A percentile compares a stretch with the other conserved stretches of the same genome.
These are phyloP conservation scores for Colletotrichum caudatum DNA, from an alignment of 2,329 filamentous ascomycete genomes.

Conservation along the genomic window DNA sequence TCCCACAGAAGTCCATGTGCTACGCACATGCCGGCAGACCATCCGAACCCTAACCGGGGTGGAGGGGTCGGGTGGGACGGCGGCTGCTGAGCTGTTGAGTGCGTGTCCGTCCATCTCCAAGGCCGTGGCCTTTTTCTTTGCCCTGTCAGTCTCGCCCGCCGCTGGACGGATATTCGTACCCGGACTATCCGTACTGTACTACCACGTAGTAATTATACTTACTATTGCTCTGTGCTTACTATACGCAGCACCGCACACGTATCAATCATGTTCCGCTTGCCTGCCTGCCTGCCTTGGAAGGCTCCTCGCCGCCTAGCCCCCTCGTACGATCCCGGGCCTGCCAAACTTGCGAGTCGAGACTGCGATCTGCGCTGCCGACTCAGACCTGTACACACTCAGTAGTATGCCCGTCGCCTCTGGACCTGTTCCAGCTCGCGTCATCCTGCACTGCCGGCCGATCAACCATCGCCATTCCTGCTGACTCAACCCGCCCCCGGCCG, in stretches of 20 bases:
- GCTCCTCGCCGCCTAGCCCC: background rate
- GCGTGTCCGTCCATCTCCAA: background rate
- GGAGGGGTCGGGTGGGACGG: background rate
- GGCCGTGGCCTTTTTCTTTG: background rate
- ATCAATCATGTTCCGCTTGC: background rate
- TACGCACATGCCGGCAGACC: constrained; percentile 28
- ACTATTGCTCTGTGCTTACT: background rate
- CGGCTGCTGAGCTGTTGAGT: constrained; percentile 11
- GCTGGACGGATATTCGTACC: background rate
- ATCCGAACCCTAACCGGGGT: constrained; percentile 23
- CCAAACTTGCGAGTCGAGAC: background rate
- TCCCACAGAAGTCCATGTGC: constrained; percentile 16
- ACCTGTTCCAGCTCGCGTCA: background rate
- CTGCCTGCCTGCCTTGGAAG: background rate
- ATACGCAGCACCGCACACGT: background rate
- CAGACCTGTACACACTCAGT: constrained; percentile 5
- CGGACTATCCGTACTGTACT: background rate
- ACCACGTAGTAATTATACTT: no score
- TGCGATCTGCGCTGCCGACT: constrained; percentile 13
- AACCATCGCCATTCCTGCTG: background rate
- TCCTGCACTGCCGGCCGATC: constrained; percentile 7
- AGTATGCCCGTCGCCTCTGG: background rate
- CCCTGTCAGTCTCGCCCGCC: background rate
- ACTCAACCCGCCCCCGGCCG: background rate
- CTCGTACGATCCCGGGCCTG: background rate